Percentiles rank a stretch among this genome's conserved stretches.
These are phyloP conservation scores for Kuraishia piskuri DNA, from an alignment of 805 yeast genomes.

Conservation along the genomic window DNA sequence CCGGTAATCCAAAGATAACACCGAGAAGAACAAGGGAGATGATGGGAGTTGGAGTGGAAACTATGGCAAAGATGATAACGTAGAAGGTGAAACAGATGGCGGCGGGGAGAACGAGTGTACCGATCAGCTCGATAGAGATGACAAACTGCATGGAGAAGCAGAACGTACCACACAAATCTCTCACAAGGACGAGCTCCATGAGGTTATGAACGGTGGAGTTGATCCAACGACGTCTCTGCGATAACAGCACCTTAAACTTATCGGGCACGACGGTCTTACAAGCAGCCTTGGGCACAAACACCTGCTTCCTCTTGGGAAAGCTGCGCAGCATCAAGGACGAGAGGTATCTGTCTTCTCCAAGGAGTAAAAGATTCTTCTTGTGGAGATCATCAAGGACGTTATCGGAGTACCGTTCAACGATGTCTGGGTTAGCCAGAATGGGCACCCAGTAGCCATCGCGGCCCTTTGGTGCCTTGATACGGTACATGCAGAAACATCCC, in stretches of 20 bases:
- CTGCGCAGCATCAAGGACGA: constrained; percentile 81
- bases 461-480: constrained; percentile 86
- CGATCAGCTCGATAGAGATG: constrained; percentile 73
- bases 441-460: constrained; percentile 84
- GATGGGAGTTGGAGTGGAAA: constrained; percentile 67
- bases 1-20: constrained; percentile 80
- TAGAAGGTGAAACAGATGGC: constrained; percentile 80
- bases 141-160: constrained; percentile 95
- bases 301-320: constrained; percentile 82
- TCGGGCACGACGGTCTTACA: constrained; percentile 91
- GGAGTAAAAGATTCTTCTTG: constrained; percentile 70
- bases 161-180: constrained; percentile 88
- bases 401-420: constrained; percentile 85
- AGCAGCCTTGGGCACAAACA: constrained; percentile 84
- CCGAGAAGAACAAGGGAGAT: constrained; percentile 70
- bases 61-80: constrained; percentile 63
- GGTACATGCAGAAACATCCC: constrained; percentile 89
- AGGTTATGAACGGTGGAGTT: constrained; percentile 90
- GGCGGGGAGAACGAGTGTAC: constrained; percentile 83
- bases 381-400: constrained; percentile 80
- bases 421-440: constrained; percentile 84
- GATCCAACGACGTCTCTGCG: constrained; percentile 96
- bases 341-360: constrained; percentile 87
- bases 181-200: constrained; percentile 76
- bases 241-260: constrained; percentile 64